Percentiles rank a stretch among this genome's conserved stretches.
Conservation (phyloP, 2,329 filamentous ascomycete genomes). For the Macrophomina pseudophaseolina region DNA sequence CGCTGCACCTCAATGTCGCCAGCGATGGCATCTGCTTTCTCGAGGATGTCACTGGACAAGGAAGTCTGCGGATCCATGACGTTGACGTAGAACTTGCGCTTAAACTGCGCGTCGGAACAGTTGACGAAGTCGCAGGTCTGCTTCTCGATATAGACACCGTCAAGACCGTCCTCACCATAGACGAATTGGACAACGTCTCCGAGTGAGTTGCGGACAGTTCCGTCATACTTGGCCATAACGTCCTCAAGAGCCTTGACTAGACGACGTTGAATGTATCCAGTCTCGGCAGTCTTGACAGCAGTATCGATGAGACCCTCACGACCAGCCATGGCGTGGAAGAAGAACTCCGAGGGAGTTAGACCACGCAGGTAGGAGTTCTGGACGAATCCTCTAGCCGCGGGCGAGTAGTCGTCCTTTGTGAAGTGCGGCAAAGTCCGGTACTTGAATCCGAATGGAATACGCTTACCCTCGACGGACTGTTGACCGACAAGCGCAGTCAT, state of each 20-base stretch:
- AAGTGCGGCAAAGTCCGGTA: conserved; percentile 97
- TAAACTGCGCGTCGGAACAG: conserved; percentile 77
- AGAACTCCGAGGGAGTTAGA: conserved; percentile 94
- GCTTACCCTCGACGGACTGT: conserved; percentile 97
- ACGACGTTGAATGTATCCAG: conserved; percentile 98
- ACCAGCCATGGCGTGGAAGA: conserved; percentile 99
- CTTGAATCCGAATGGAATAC: conserved; percentile 99
- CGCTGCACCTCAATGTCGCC: conserved; percentile 88
- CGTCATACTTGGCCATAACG: conserved; percentile 96
- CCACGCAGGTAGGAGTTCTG: conserved; percentile 98
- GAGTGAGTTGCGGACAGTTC: conserved; percentile 94
- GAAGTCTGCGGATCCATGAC: conserved; percentile 73
- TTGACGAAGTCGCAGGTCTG: conserved; percentile 87
- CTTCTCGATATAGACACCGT: conserved; percentile 91
- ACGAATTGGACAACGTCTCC: conserved; percentile 97
- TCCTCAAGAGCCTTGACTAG: conserved; percentile 98
- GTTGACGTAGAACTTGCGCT: conserved; percentile 82
- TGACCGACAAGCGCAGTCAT: conserved; percentile 99
- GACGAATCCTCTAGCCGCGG: conserved; percentile 94
- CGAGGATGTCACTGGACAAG: conserved; percentile 73
- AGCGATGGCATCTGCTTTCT: conserved; percentile 83
- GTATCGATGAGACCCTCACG: conserved; percentile 99
- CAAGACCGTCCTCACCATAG: conserved; percentile 95
- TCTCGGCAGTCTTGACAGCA: conserved; percentile 98
- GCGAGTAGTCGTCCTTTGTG: conserved; percentile 98